Evolutionary conservation across 140 eudicot genomes (phyloP), one percentile per base, ranked within the genome.

Genomic region (Oenanthe javanica): DNA sequence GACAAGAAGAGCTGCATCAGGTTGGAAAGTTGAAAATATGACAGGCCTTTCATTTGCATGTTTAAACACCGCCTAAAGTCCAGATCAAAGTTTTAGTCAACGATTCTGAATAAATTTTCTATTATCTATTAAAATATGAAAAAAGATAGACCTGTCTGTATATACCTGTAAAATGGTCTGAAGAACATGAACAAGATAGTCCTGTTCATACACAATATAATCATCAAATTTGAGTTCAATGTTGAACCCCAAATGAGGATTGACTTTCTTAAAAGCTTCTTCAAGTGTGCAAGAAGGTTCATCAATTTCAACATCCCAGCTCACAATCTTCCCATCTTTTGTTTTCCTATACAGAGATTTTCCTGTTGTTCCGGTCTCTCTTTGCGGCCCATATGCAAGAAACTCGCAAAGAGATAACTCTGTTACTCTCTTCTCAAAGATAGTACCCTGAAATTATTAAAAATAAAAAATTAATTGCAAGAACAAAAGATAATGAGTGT

Each of bases 181-280:
- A 74, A 94, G 91, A 57, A 81, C 86, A 85, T 82, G 85, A 76
- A 81, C 77, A 18, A 94, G 92, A 75, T 84, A 59, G 42, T 87
- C 89, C 69, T 86, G 84, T 63, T 88, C 70, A 82, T 94, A 94
- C 31, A 86, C 89, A 45, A 90, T 81, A 63, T 83, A 27, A 75
- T 94, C 96, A 79, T 92, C 98, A 69, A 94, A 90, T 74, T 94
- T 94, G 76, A 94, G 83, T 84, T 94, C 98, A 15, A 94, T 82
- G 83, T 92, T 92, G 83, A 94, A 94, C 3, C 98, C 98, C 21
- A 92, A 47, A 55, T 61, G 76, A 25, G 98, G 86, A 69, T 86
- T 83, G 13, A 90, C 96, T 82, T 86, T 84, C 85, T 87, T 84
- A 21, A 94, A 92, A 9, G 96, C 94, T 86, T 94, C 98, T 88